Evolutionary conservation across 2,329 filamentous ascomycete genomes (phyloP).

Genomic region (Epichloe glyceriae): DNA sequence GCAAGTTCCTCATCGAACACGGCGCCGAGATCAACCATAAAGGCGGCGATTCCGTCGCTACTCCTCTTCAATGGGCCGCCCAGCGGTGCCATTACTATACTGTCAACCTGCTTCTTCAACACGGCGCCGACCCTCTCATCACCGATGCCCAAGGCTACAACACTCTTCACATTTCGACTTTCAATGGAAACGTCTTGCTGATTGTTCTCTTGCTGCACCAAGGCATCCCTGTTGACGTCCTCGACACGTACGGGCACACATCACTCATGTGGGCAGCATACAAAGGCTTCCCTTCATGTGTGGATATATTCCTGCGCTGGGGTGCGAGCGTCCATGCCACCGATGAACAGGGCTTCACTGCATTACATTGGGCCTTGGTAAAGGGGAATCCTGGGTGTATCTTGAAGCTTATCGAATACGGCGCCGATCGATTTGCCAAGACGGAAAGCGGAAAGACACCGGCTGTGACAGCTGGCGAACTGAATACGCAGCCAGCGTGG

Average conservation of each 20-base stretch:
- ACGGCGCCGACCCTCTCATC: conserved; percentile 84
- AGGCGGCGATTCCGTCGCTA: conserved; percentile 89
- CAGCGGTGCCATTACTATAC: conserved; percentile 96
- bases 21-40: conserved; percentile 90
- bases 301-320: conserved; percentile 87
- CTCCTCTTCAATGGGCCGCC: conserved; percentile 91
- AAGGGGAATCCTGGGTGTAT: conserved; percentile 84
- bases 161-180: conserved; percentile 89
- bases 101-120: conserved; percentile 79
- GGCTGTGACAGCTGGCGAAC: conserved; percentile 70
- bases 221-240: conserved; percentile 84
- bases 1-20: conserved; percentile 76
- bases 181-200: conserved; percentile 89
- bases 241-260: conserved; percentile 83
- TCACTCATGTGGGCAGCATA: conserved; percentile 98
- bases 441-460: conserved; percentile 87
- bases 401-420: conserved; percentile 90
- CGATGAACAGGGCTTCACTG: conserved; percentile 88
- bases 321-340: conserved; percentile 83
- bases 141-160: conserved; percentile 96
- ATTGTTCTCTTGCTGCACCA: conserved; percentile 85
- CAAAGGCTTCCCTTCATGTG: conserved; percentile 86
- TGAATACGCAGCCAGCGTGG: conserved; percentile 77
- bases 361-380: conserved; percentile 91
- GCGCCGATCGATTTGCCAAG: conserved; percentile 81